Evolutionary conservation across 345 rosid genomes (phyloP).

Genomic region (Aegle marmelos): DNA sequence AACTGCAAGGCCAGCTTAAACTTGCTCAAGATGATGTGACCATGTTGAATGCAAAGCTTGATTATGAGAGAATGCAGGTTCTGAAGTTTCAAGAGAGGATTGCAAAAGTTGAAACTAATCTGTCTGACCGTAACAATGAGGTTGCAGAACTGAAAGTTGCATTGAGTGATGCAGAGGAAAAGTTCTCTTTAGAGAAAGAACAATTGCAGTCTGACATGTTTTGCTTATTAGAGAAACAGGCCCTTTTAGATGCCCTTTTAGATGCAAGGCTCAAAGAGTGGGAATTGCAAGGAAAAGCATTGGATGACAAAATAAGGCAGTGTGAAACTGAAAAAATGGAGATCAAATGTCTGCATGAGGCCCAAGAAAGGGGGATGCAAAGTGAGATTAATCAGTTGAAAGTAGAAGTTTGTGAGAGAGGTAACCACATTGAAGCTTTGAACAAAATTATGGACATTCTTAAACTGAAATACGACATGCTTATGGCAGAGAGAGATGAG

Average conservation of each 20-base stretch:
- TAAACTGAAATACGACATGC: conserved; percentile 41
- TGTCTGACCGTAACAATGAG: conserved; percentile 37
- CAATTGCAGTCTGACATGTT: conserved; percentile 46
- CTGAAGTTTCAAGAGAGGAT: conserved; percentile 41
- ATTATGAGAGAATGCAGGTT: conserved; percentile 39
- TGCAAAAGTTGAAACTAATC: conserved; percentile 26
- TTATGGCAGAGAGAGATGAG: conserved; percentile 54
- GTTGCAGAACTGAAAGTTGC: conserved; percentile 36
- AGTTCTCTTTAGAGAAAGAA: conserved; percentile 49
- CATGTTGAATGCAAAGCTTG: conserved; percentile 26
- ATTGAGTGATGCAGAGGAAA: conserved; percentile 44
- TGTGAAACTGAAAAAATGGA: conserved; percentile 38
- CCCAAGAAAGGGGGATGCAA: conserved; percentile 25
- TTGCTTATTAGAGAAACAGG: conserved; percentile 38
- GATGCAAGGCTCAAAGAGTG: conserved; percentile 44
- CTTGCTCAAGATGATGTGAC: conserved; percentile 23
- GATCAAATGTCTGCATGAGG: conserved; percentile 21
- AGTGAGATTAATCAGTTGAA: conserved; percentile 36
- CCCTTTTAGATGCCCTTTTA: conserved; percentile 24
- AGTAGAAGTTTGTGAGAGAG: conserved; percentile 37
- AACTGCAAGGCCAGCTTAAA: conserved; percentile 27
- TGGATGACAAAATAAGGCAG: conserved; percentile 42
- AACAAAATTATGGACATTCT: conserved; percentile 40
- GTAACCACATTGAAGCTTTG: conserved; percentile 27
- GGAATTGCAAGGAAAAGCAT: conserved; percentile 29